Evolutionary conservation across 2,329 filamentous ascomycete species (phyloP), one percentile per base, ranked within the genome.

Genomic region (Colletotrichum sp.): DNA sequence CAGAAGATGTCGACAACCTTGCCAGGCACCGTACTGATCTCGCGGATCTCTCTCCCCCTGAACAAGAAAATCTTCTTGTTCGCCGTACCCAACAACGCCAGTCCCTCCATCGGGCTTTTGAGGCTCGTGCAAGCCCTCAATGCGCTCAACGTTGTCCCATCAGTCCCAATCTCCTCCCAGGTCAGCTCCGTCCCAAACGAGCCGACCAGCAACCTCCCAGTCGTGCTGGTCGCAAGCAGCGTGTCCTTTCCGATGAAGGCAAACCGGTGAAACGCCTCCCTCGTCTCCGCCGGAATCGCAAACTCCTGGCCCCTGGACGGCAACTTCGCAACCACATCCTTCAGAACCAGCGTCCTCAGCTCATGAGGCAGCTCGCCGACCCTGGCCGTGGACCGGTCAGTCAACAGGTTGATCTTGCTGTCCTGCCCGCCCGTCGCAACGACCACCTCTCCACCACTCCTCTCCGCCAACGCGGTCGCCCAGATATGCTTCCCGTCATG

Each of bases 401-500:
- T 79, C 32, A 90, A 85, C n/a, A 92, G 79, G 5, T 88, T 87
- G 55, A 93, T 88, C 78, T 89, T 92, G 18, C 96, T 94, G 84
- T 99, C 97, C 13, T 95, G 94, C n/a, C 95, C 97, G 15, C 97
- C 97, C 3, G 94, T 96, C 6, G 91, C 92, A 24, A 95, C 83
- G 2, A 89, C 77, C 1, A 87, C 82, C 16, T 82, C 78, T 1
- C 82, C 79, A 3, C 81, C 79, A 68, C 74, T 85, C 75, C 78
- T 75, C 32, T 72, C 72, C 4, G 83, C 79, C 9, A 89, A 76
- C 15, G 91, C 91, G 48, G 92, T 88, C 0, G 96, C 93, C 96
- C 96, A 99, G 8, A 99, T 92, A 81, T 98, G 96, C 84, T 98
- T 99, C 8, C 97, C 97, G 38, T 88, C 89, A 82, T 99, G 96